Base-by-base conservation (phyloP, 441 rosid genomes). In the Theobroma grandiflorum region DNA sequence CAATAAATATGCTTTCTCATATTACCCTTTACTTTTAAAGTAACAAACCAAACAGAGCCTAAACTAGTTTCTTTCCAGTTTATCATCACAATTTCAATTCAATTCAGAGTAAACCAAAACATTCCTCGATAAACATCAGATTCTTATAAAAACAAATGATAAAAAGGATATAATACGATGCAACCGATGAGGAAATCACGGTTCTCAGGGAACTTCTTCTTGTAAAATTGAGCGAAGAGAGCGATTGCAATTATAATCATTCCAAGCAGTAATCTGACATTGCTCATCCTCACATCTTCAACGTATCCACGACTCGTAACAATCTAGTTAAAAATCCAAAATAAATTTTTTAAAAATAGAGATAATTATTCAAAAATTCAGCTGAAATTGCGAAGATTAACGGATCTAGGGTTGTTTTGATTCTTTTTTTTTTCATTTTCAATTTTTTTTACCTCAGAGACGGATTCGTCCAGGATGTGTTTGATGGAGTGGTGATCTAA, bases 161-260 rank as follows among this genome's bases (percentile, higher is more conserved):
- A 15, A 50, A 69, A 87, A 94, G 99, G 98, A 96, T 96, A 97
- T 95, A 89, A 95, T 65, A 20, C 88, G 77, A 97, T 92, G 92
- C 99, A 97, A 47, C 81, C 93, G 81, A 97, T 91, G 89, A 95
- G 84, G 81, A 95, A 95, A 74, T 94, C 89, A 7, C 89, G 82
- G 76, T 97, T 97, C 88, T 97, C 95, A 7, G 98, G 97, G 84
- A 97, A 97, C 84, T 97, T 97, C 91, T 95, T 95, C 66, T 95
- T 97, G 96, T 97, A 97, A 77, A 97, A 97, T 87, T 97, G 98
- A 57, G 98, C 98, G 80, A 94, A 78, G 61, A 97, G 94, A 67
- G 98, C 98, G 53, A 94, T 91, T 1, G 76, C 79, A 70, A 97
- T 93, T 45, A 92, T 89, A 8, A 92, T 75, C 52, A 89, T 65